These are phyloP conservation scores for Penicillium sp. DNA, from an alignment of 2,329 filamentous ascomycete species.

Conservation along the genomic window DNA sequence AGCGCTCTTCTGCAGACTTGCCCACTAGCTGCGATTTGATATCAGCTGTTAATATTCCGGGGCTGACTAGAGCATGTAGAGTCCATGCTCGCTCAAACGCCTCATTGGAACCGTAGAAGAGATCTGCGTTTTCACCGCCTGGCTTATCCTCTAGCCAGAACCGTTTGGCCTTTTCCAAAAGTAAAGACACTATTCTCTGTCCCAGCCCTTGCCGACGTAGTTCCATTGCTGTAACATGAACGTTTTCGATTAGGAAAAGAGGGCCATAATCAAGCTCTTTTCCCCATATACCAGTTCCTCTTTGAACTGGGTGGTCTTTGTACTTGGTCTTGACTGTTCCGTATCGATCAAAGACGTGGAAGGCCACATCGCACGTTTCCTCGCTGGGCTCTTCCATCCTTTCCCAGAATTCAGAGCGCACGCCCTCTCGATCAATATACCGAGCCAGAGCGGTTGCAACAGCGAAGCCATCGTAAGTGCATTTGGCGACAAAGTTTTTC, in stretches of 20 bases:
- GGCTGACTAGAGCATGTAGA: slow-evolving; percentile 29
- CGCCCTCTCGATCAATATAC: slow-evolving; percentile 33
- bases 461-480: slow-evolving; percentile 20
- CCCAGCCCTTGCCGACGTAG: slow-evolving; percentile 42
- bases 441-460: slow-evolving; percentile 33
- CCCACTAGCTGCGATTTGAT: slow-evolving; percentile 23
- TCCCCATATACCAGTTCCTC: slow-evolving; percentile 38
- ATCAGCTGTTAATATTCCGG: slow-evolving; percentile 25
- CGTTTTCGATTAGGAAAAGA: slow-evolving; percentile 39
- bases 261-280: slow-evolving; percentile 37
- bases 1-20: slow-evolving; percentile 26
- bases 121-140: not conserved
- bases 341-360: slow-evolving; percentile 48
- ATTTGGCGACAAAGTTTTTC: slow-evolving; percentile 27
- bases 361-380: slow-evolving; percentile 41
- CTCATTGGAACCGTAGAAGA: not conserved
- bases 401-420: slow-evolving; percentile 41
- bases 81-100: slow-evolving; percentile 17
- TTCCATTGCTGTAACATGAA: slow-evolving; percentile 29
- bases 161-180: slow-evolving; percentile 35
- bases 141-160: not conserved
- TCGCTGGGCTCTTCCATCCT: slow-evolving; percentile 41
- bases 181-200: slow-evolving; percentile 35
- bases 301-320: slow-evolving; percentile 38
- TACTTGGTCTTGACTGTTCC: slow-evolving; percentile 44